A percentile compares a stretch with the other conserved stretches of the same genome.
Conservation (phyloP, 139 green algal genomes). For the Picochlorum sp. region DNA sequence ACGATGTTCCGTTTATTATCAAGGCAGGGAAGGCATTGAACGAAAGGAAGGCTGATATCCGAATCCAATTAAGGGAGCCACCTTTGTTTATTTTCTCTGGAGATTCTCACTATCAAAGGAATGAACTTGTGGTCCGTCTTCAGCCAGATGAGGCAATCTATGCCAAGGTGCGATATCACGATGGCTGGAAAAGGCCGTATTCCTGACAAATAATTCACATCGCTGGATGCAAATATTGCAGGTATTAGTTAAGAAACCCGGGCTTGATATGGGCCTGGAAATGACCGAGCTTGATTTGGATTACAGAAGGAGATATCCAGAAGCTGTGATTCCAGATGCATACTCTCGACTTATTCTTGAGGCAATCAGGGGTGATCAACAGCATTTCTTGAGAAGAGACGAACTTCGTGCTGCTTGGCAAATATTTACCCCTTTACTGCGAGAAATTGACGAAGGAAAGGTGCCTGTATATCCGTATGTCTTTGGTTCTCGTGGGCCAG, state of each 20-base stretch:
- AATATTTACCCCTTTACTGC: constrained; percentile 88
- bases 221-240: constrained; percentile 89
- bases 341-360: constrained; percentile 95
- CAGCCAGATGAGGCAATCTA: constrained; percentile 87
- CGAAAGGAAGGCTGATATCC: constrained; percentile 42
- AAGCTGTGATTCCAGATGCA: constrained; percentile 76
- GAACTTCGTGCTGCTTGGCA: constrained; percentile 86
- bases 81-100: constrained; percentile 21
- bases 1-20: constrained; percentile 83
- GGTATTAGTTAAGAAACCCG: constrained; percentile 81
- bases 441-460: constrained; percentile 59
- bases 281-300: constrained; percentile 80
- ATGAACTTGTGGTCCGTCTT: constrained; percentile 88
- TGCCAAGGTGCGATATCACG: constrained; percentile 79
- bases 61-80: constrained; percentile 41
- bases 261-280: constrained; percentile 59
- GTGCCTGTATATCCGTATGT: constrained; percentile 40
- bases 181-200: not conserved
- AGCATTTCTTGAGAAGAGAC: constrained; percentile 92
- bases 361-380: constrained; percentile 79
- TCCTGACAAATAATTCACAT: not conserved
- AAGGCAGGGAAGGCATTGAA: constrained; percentile 93
- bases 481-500: constrained; percentile 44
- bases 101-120: constrained; percentile 47
- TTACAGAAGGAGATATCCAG: constrained; percentile 36